Evolutionary conservation across 2,329 filamentous ascomycete species (phyloP), one percentile per base, ranked within the genome.

Genomic region (Corinectria fuckeliana): DNA sequence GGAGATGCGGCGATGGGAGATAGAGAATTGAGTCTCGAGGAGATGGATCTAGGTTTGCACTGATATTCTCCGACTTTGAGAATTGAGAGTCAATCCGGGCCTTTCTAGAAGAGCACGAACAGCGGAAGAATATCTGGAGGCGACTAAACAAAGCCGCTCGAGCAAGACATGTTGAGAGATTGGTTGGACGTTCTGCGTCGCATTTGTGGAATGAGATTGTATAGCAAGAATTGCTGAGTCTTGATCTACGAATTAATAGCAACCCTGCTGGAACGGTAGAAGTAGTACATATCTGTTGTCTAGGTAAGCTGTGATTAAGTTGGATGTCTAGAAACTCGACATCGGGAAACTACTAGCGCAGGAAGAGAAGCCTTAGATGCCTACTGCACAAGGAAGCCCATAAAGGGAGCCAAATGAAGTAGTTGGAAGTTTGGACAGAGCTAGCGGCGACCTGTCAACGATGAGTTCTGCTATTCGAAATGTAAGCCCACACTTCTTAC

Each of bases 1-100:
- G 14, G 83, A 82, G 60, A 84, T 85, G 75, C 68, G 75, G 18
- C 71, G 67, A n/a, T 89, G 87, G 87, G 87, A 89, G 67, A 66
- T 69, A 86, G 4, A 77, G 86, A 0, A 81, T 89, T 14, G 74
- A 73, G n/a, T 65, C 71, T 8, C 82, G 78, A 50, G 86, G 86
- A 0, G 86, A 89, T 60, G 84, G 85, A 0, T 73, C 80, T 0
- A 78, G 75, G 2, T 90, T 90, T 62, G 78, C 81, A 0, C 75
- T 85, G 2, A 70, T 89, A 4, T 83, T 81, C 59, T 87, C 87
- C 0, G 81, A 88, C 36, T 89, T 89, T 66, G 82, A 87, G 60
- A 81, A 84, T 11, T 89, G 73, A 45, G 75, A 72, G 58, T 86
- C 83, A 83, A 74, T 78, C 34, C 74, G 78, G 18, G 72, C 71